A percentile compares a stretch with the other conserved stretches of the same genome.
phyloP scores from a whole-genome alignment of 1,284 basidiomycete species.

The Heterobasidion annosum region DNA sequence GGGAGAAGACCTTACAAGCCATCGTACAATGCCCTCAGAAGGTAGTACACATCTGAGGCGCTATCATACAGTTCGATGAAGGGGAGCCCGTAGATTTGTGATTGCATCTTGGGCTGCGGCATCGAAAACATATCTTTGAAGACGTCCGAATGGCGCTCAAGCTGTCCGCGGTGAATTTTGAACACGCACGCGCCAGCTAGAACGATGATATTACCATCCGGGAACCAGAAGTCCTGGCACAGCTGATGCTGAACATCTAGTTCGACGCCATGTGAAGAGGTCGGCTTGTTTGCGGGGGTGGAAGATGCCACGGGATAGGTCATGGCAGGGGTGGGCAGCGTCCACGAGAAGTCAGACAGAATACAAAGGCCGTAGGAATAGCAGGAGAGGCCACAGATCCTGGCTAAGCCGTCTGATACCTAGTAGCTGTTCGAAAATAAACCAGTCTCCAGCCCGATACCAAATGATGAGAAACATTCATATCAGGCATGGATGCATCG shows the following conservation, averaged over 20 bases:
- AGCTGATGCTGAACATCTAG: background rate
- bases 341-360: too few species aligned
- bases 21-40: conserved; percentile 54
- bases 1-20: conserved; percentile 26
- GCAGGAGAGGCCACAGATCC: too few species aligned
- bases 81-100: conserved; percentile 21
- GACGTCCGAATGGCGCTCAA: conserved; percentile 63
- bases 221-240: conserved; percentile 58
- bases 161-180: conserved; percentile 64
- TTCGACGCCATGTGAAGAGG: conserved; percentile 12
- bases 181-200: conserved; percentile 47
- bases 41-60: conserved; percentile 48
- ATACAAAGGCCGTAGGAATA: too few species aligned
- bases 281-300: conserved; percentile 1
- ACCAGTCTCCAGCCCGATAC: background rate
- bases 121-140: conserved; percentile 56
- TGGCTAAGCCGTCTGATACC: too few species aligned
- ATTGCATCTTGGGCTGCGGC: conserved; percentile 34
- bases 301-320: background rate
- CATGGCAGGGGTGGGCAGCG: background rate
- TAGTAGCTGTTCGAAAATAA: background rate
- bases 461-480: background rate
- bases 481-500: background rate
- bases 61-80: conserved; percentile 42
- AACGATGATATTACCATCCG: conserved; percentile 61